Conservation (phyloP, 805 yeast genomes). For the Teunomyces lycoperdinae region DNA sequence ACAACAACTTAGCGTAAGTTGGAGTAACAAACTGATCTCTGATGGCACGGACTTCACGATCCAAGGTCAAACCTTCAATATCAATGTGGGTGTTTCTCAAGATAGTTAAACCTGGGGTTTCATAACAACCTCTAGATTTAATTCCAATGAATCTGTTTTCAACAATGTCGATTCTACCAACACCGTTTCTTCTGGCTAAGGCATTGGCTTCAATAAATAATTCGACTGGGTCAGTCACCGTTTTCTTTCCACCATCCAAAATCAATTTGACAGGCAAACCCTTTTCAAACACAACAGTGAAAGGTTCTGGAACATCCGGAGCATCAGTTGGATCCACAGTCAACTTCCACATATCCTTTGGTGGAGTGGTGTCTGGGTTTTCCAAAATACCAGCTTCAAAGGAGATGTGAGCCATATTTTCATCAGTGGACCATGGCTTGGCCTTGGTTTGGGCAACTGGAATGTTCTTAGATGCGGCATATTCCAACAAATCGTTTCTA, state of each 20-base stretch:
- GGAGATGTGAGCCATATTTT: conserved; percentile 97
- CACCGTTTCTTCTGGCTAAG: conserved; percentile 98
- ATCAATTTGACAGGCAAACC: conserved; percentile 86
- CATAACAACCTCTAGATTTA: conserved; percentile 99
- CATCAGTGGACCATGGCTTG: conserved; percentile 99
- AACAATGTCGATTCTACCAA: conserved; percentile 98
- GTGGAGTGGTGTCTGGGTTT: conserved; percentile 98
- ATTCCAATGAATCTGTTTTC: conserved; percentile 99
- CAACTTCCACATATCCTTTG: conserved; percentile 99
- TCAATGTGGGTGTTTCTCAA: conserved; percentile 94
- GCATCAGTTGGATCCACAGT: conserved; percentile 96
- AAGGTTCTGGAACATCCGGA: conserved; percentile 88
- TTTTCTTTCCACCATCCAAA: conserved; percentile 57
- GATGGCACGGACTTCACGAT: conserved; percentile 95
- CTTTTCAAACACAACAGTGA: conserved; percentile 74
- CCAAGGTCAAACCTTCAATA: conserved; percentile 93
- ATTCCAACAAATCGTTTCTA: conserved; percentile 91
- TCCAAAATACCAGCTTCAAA: conserved; percentile 99
- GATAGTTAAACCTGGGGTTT: conserved; percentile 96
- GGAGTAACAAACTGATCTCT: conserved; percentile 97
- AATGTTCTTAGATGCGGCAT: conserved; percentile 87
- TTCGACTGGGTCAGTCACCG: conserved; percentile 84
- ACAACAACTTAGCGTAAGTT: conserved; percentile 81
- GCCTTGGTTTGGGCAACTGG: conserved; percentile 97
- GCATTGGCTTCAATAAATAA: conserved; percentile 90